phyloP scores from a whole-genome alignment of 2,329 filamentous ascomycete genomes.

The Penicillium expansum region DNA sequence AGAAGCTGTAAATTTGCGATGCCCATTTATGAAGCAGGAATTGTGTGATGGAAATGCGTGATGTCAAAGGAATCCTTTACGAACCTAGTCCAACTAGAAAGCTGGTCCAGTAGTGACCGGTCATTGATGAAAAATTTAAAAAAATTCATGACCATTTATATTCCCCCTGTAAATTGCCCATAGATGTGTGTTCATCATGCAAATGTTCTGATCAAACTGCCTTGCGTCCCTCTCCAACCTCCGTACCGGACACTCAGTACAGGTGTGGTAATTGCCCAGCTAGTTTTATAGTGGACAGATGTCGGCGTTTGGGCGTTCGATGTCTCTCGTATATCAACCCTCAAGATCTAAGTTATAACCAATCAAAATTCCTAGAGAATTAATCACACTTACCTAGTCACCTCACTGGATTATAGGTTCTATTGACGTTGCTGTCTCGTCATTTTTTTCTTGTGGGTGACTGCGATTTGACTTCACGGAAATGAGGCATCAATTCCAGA shows the following conservation, averaged over 20 bases:
- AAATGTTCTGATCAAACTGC: background rate
- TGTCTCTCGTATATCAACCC: background rate
- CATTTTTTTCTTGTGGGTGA: background rate
- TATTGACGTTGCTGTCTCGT: background rate
- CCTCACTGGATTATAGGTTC: background rate
- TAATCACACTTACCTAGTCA: background rate
- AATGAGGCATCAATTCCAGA: background rate
- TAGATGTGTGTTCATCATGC: background rate
- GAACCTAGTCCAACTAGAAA: slow-evolving; percentile 31
- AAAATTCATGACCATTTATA: slow-evolving; percentile 25
- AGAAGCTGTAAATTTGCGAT: slow-evolving; percentile 70
- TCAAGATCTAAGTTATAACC: background rate
- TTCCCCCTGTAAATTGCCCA: background rate
- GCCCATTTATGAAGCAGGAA: slow-evolving; percentile 33
- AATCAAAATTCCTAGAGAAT: background rate
- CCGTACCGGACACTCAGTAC: too few species aligned
- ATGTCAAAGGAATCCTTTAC: slow-evolving; percentile 39
- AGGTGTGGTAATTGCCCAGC: background rate
- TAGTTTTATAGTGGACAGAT: background rate
- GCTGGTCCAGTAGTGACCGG: slow-evolving; percentile 23
- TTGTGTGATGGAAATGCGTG: slow-evolving; percentile 37
- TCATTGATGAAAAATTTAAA: slow-evolving; percentile 34
- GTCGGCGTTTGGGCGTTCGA: background rate
- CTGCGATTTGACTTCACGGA: background rate
- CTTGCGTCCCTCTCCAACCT: background rate